A percentile compares a stretch with the other conserved stretches of the same genome.
phyloP scores from a whole-genome alignment of 768 basidiomycete genomes.

The Mycena filopes region DNA sequence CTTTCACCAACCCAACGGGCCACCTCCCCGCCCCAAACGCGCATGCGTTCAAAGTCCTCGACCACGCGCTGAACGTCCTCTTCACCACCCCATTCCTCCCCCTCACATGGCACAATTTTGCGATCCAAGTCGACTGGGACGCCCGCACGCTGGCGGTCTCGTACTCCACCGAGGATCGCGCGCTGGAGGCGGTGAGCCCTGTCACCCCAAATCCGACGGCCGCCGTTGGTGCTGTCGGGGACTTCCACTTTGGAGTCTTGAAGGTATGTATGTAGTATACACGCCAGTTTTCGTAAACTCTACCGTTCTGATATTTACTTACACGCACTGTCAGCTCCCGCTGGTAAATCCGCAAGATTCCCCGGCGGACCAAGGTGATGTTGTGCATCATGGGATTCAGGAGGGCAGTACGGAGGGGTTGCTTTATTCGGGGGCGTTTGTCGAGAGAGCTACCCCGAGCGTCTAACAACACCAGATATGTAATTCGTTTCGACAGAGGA shows the following conservation, averaged over 20 bases:
- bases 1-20: conserved; percentile 64
- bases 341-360: conserved; percentile 59
- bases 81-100: conserved; percentile 58
- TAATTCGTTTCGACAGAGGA: no score
- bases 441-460: no score
- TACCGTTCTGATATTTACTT: background rate
- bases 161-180: conserved; percentile 56
- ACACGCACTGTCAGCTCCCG: conserved; percentile 53
- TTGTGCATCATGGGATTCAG: conserved; percentile 69
- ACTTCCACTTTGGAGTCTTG: conserved; percentile 70
- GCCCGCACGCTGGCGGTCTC: conserved; percentile 59
- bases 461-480: no score
- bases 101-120: conserved; percentile 68
- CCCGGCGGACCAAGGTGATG: conserved; percentile 59
- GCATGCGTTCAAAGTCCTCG: conserved; percentile 63
- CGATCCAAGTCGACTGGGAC: conserved; percentile 66
- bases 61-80: conserved; percentile 63
- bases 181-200: conserved; percentile 55
- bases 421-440: conserved; percentile 68
- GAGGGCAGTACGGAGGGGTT: conserved; percentile 66
- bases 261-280: conserved; percentile 63
- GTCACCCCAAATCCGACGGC: conserved; percentile 54
- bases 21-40: conserved; percentile 53
- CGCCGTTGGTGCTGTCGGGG: conserved; percentile 56
- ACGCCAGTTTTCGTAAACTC: no score